Percentiles rank a stretch among this genome's conserved stretches.
phyloP scores from a whole-genome alignment of 2,329 filamentous ascomycete genomes.

The Botrytis elliptica region DNA sequence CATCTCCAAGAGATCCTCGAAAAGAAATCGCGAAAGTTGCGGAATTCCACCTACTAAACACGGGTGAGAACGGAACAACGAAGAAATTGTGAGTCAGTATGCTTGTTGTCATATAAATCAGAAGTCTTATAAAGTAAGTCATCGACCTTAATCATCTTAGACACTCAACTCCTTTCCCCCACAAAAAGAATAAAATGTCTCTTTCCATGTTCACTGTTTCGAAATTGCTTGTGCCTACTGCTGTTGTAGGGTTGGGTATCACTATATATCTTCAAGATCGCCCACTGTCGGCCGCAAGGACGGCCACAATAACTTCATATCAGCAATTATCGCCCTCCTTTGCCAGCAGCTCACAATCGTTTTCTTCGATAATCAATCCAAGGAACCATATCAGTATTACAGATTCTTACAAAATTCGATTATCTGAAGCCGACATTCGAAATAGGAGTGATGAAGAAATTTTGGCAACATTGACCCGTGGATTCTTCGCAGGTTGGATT shows the following conservation, averaged over 20 bases:
- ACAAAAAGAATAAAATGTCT: neutral
- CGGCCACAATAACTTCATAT: neutral
- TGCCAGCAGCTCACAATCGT: neutral
- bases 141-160: neutral
- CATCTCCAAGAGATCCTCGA: neutral
- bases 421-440: neutral
- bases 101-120: neutral
- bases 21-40: neutral
- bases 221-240: neutral
- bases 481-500: slow-evolving; percentile 28
- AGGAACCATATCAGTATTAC: neutral
- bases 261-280: slow-evolving; percentile 1
- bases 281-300: neutral
- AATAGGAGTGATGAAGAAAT: slow-evolving; percentile 18
- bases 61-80: neutral
- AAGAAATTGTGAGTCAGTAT: neutral
- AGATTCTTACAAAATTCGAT: neutral
- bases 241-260: neutral
- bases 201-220: neutral
- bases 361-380: neutral
- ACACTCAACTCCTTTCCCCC: no score
- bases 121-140: neutral
- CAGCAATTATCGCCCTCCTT: neutral
- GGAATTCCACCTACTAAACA: neutral
- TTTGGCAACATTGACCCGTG: slow-evolving; percentile 24